Evolutionary conservation across 805 yeast genomes (phyloP), one percentile per base, ranked within the genome.

Genomic region (Scheffersomyces stipitis): DNA sequence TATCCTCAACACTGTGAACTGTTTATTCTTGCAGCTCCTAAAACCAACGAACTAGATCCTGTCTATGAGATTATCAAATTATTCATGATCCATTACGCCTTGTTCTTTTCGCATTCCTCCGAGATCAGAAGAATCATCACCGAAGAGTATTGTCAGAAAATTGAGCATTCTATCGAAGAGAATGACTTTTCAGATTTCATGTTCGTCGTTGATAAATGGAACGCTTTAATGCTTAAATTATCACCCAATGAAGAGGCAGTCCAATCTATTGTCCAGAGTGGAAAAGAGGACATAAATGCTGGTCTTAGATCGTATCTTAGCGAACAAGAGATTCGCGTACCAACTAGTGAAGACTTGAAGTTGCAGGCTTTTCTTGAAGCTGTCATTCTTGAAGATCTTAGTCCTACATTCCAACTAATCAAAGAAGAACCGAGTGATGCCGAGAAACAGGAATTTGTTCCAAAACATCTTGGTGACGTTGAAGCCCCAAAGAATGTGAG

Each of bases 21-120:
- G 28, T 80, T 73, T 42, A 42, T 69, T 6, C 56, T 80, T 26
- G 73, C 74, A 3, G 57, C 62, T 12, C 77, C 83, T 4, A 77
- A 75, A 41, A 71, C 71, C 41, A 76, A 77, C 36, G 80, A 75
- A 40, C 65, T 79, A 28, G 80, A 81, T 49, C 86, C 89, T 4
- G 62, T 80, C 31, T 73, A 67, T 33, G 91, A 84, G 48, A 69
- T 83, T 34, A 44, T 30, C 41, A 54, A 61, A 40, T 45, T 68
- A 4, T 62, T 69, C 37, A 67, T 65, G 54, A 60, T 68, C 12
- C 73, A 68, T 39, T 64, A 58, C 35, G 54, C 68, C 3, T 50
- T 69, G 8, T 69, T 62, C 44, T 69, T 69, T 38, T 66, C 71
- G 1, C 68, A 66, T 34, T 66, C 72, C 1, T 50, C 42, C 5